A percentile compares a stretch with the other conserved stretches of the same genome.
Evolutionary conservation across 179 eudicot species (phyloP).

Genomic region (Spergularia azorica): DNA sequence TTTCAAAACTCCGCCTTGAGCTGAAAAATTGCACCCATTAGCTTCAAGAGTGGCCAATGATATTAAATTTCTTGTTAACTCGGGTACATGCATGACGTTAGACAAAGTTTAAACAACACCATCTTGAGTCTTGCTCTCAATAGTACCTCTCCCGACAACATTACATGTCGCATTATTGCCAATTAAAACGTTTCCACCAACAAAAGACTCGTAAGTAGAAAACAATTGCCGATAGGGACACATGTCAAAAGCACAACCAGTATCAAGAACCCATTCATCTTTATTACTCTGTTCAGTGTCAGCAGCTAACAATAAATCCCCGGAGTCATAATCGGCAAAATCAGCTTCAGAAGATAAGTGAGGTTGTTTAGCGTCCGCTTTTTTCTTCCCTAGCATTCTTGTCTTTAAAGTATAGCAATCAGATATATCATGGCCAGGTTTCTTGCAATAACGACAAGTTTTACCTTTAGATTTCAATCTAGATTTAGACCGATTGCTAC

Average conservation of each 20-base stretch:
- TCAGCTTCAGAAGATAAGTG: not conserved
- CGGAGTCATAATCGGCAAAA: not conserved
- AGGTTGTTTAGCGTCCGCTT: not conserved
- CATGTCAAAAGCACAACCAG: not conserved
- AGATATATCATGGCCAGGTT: not conserved
- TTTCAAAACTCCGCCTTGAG: conserved; percentile 5
- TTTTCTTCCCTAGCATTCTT: not conserved
- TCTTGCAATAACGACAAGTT: not conserved
- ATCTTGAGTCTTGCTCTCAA: not conserved
- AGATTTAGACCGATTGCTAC: not conserved
- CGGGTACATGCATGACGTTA: not conserved
- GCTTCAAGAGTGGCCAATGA: not conserved
- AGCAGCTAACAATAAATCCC: not conserved
- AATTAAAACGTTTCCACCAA: not conserved
- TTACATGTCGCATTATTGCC: not conserved
- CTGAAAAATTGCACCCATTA: not conserved
- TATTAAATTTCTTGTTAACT: not conserved
- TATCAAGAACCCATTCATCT: not conserved
- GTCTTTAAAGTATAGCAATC: not conserved
- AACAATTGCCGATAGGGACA: too few species aligned
- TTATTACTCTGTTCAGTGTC: not conserved
- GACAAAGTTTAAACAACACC: not conserved
- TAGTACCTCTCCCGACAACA: not conserved
- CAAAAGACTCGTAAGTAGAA: not conserved
- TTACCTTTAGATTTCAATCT: not conserved